These are phyloP conservation scores for Aspergillus ibericus DNA, from an alignment of 2,329 filamentous ascomycete genomes.

Conservation along the genomic window DNA sequence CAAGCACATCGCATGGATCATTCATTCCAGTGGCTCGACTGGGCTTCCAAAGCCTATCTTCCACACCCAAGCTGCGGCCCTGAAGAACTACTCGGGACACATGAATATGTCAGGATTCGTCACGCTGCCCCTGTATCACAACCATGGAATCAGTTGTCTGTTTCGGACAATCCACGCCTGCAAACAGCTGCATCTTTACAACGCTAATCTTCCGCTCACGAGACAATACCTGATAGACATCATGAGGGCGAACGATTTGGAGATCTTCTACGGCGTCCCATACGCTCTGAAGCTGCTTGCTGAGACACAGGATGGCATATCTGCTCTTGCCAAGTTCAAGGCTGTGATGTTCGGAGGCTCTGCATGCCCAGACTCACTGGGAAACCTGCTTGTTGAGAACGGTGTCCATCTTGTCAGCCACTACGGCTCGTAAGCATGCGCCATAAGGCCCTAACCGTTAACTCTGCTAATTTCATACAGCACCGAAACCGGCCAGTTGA, in stretches of 20 bases:
- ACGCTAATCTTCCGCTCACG: constrained; percentile 57
- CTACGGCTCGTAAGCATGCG: constrained; percentile 54
- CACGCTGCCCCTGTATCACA: constrained; percentile 61
- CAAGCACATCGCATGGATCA: constrained; percentile 43
- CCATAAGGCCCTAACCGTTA: not conserved
- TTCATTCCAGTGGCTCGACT: constrained; percentile 59
- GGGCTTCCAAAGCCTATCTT: constrained; percentile 65
- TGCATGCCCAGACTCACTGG: constrained; percentile 60
- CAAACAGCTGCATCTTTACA: constrained; percentile 56
- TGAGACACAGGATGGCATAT: constrained; percentile 58
- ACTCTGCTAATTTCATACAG: constrained; percentile 26
- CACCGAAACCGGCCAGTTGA: constrained; percentile 63
- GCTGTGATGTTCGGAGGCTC: constrained; percentile 60
- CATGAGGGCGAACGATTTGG: constrained; percentile 45
- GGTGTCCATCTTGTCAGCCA: constrained; percentile 59
- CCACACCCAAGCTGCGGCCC: constrained; percentile 53
- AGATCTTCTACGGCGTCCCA: constrained; percentile 63
- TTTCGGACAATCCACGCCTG: constrained; percentile 55
- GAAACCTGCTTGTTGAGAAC: constrained; percentile 52
- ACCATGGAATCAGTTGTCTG: constrained; percentile 58
- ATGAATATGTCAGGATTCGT: constrained; percentile 54
- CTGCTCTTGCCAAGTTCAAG: constrained; percentile 48
- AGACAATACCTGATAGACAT: constrained; percentile 49
- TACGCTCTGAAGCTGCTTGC: constrained; percentile 64
- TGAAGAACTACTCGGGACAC: constrained; percentile 50